Conservation (phyloP, 2,329 filamentous ascomycete genomes). For the Pseudogymnoascus destructans region DNA sequence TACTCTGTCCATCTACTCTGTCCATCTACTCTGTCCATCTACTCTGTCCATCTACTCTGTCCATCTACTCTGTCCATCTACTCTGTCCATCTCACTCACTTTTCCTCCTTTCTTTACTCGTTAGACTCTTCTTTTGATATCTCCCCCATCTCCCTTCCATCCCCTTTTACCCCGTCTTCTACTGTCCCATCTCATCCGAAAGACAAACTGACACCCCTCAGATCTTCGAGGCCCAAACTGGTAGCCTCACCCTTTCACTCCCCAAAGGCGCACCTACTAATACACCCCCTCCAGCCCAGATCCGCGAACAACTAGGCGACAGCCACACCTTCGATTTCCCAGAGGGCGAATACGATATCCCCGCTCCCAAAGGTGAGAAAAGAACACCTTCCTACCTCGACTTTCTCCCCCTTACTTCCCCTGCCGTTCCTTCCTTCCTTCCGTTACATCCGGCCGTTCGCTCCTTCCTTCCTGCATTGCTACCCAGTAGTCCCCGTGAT, state of each 20-base stretch:
- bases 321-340: background rate
- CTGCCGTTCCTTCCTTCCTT: conserved; percentile 31
- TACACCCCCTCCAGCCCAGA: conserved; percentile 28
- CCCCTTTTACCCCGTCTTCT: background rate
- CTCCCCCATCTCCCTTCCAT: too few species aligned
- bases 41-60: background rate
- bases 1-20: too few species aligned
- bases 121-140: background rate
- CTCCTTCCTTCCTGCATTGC: conserved; percentile 29
- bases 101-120: too few species aligned
- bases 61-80: background rate
- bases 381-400: conserved; percentile 39
- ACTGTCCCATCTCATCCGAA: background rate
- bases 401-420: conserved; percentile 31
- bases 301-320: conserved; percentile 32
- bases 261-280: background rate
- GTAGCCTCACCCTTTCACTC: conserved; percentile 20
- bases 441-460: conserved; percentile 19
- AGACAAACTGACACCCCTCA: conserved; percentile 18
- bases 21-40: too few species aligned
- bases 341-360: background rate
- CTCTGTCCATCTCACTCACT: too few species aligned
- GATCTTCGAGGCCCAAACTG: conserved; percentile 43
- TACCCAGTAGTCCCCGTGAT: background rate
- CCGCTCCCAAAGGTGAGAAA: conserved; percentile 29